Evolutionary conservation across 73 alveolate species (phyloP).

Genomic region (Stentor coeruleus): DNA sequence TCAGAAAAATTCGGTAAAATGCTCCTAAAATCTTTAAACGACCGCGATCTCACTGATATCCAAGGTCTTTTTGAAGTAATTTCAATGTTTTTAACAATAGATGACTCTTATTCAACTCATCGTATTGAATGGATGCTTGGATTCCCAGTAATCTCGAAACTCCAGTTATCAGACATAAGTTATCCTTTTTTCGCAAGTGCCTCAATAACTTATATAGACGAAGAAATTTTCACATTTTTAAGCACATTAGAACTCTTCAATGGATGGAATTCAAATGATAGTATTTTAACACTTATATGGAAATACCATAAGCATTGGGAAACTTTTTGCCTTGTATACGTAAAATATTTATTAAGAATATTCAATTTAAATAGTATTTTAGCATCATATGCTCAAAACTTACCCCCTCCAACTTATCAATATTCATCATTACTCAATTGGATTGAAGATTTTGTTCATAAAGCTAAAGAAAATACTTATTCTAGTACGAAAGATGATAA

Average conservation of each 20-base stretch:
- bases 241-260: background rate
- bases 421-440: constrained; percentile 52
- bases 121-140: constrained; percentile 68
- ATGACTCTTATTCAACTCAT: constrained; percentile 35
- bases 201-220: constrained; percentile 7
- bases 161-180: background rate
- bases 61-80: constrained; percentile 47
- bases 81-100: constrained; percentile 41
- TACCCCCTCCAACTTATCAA: constrained; percentile 57
- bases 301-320: constrained; percentile 11
- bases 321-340: background rate
- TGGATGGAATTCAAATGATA: background rate
- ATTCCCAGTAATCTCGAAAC: constrained; percentile 3
- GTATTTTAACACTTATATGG: constrained; percentile 25
- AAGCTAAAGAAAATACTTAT: background rate
- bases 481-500: constrained; percentile 11
- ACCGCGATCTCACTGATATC: constrained; percentile 41
- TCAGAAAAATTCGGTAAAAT: constrained; percentile 43
- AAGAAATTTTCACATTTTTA: constrained; percentile 19
- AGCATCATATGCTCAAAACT: constrained; percentile 34
- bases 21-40: constrained; percentile 46
- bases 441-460: constrained; percentile 48
- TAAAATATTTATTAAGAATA: background rate
- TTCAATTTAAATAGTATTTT: background rate
- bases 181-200: constrained; percentile 29